phyloP scores from a whole-genome alignment of 352 stramenopile genomes.

The Phytophthora melonis region DNA sequence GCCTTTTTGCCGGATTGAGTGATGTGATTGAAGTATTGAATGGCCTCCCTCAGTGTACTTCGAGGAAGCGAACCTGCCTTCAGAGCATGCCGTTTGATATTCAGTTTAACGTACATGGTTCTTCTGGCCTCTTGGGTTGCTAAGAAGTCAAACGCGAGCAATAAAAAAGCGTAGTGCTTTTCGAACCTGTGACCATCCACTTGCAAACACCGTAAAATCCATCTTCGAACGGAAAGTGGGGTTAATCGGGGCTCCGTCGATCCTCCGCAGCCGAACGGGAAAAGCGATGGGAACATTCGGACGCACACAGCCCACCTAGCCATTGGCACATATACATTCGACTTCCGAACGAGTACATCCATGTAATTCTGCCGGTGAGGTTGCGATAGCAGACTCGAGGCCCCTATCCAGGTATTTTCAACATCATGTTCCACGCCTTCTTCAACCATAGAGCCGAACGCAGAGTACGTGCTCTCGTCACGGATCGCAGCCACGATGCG shows the following conservation, averaged over 20 bases:
- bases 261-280: slow-evolving; percentile 36
- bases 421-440: too few species aligned
- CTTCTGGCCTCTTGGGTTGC: slow-evolving; percentile 16
- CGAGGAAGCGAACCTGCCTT: slow-evolving; percentile 4
- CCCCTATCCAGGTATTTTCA: too few species aligned
- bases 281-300: slow-evolving; percentile 35
- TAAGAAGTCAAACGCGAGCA: slow-evolving; percentile 36
- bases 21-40: slow-evolving; percentile 17
- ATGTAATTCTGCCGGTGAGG: too few species aligned
- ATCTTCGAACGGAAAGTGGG: slow-evolving; percentile 25
- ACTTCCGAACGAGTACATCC: slow-evolving; percentile 19
- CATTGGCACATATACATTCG: slow-evolving; percentile 3
- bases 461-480: too few species aligned
- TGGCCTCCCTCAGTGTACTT: background rate
- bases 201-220: slow-evolving; percentile 27
- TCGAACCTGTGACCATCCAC: slow-evolving; percentile 35
- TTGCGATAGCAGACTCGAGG: too few species aligned
- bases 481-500: too few species aligned
- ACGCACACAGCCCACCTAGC: background rate
- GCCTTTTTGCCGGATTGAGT: background rate
- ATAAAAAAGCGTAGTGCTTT: slow-evolving; percentile 34
- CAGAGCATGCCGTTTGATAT: slow-evolving; percentile 21
- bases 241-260: slow-evolving; percentile 15
- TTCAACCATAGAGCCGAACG: too few species aligned
- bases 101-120: slow-evolving; percentile 31